Conservation (phyloP, 495 filamentous ascomycete species). For the Penicillium egyptiacum region DNA sequence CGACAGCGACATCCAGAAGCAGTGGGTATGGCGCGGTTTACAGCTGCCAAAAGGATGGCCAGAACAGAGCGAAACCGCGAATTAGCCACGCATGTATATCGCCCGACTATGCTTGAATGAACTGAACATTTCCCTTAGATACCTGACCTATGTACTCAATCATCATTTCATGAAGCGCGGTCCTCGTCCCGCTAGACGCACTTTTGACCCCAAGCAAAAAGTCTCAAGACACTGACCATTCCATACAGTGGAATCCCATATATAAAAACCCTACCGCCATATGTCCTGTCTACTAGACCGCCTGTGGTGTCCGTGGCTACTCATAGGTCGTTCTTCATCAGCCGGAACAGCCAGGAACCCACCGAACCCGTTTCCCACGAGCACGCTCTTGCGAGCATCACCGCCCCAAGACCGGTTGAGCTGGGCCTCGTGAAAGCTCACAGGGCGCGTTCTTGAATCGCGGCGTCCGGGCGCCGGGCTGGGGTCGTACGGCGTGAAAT, state of each 20-base stretch:
- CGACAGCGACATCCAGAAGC: constrained; percentile 18
- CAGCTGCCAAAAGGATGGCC: constrained; percentile 24
- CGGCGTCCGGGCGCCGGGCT: constrained; percentile 34
- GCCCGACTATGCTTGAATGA: background rate
- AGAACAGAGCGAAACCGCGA: background rate
- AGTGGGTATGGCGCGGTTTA: constrained; percentile 30
- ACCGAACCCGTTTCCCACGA: constrained; percentile 77
- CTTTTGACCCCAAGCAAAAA: background rate
- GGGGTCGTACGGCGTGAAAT: constrained; percentile 63
- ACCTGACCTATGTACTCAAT: constrained; percentile 6
- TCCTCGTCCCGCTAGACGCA: background rate
- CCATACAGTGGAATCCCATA: background rate
- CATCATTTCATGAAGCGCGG: constrained; percentile 10
- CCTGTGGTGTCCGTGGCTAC: constrained; percentile 34
- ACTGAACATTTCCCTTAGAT: constrained; percentile 2
- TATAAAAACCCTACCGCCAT: constrained; percentile 36
- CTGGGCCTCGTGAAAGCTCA: constrained; percentile 54
- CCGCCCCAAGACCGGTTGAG: constrained; percentile 61
- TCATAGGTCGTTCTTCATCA: constrained; percentile 46
- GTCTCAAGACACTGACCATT: background rate
- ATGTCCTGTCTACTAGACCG: constrained; percentile 44
- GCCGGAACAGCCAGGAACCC: constrained; percentile 78
- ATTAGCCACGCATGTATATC: background rate
- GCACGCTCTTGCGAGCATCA: constrained; percentile 56
- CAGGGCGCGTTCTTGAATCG: constrained; percentile 49